phyloP scores from a whole-genome alignment of 2,329 filamentous ascomycete genomes.

The Fusarium floridanum region DNA sequence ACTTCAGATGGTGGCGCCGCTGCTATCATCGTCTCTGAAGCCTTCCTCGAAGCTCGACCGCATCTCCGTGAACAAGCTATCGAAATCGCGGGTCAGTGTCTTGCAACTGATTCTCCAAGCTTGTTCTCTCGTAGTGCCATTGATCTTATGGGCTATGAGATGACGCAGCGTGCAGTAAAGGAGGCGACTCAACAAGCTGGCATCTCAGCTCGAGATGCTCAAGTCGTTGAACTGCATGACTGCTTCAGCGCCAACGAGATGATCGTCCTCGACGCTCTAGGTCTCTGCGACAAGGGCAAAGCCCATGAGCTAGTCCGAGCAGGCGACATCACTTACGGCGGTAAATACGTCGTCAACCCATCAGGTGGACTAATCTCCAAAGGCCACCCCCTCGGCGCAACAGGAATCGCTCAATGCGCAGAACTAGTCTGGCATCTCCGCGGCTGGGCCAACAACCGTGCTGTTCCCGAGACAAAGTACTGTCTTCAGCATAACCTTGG shows the following conservation, averaged over 20 bases:
- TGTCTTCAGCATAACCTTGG: constrained; percentile 95
- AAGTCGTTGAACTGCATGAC: constrained; percentile 94
- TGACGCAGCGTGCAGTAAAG: constrained; percentile 79
- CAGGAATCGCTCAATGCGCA: constrained; percentile 94
- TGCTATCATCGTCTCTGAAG: constrained; percentile 88
- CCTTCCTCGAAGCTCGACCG: constrained; percentile 87
- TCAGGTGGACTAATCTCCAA: constrained; percentile 96
- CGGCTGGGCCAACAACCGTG: constrained; percentile 94
- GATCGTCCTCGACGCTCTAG: constrained; percentile 88
- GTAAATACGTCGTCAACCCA: constrained; percentile 87
- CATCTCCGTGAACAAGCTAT: constrained; percentile 87
- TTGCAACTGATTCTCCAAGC: constrained; percentile 85
- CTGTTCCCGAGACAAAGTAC: constrained; percentile 74
- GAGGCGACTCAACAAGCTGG: constrained; percentile 81
- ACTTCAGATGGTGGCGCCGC: constrained; percentile 94
- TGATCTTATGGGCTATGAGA: constrained; percentile 89
- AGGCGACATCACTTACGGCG: constrained; percentile 93
- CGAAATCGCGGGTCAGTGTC: constrained; percentile 86
- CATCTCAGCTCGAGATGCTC: constrained; percentile 75
- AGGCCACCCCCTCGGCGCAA: constrained; percentile 93
- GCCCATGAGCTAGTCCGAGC: constrained; percentile 90
- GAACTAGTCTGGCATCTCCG: constrained; percentile 96
- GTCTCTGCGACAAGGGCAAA: constrained; percentile 81
- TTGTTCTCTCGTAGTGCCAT: constrained; percentile 86
- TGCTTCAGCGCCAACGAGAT: constrained; percentile 98